phyloP scores from a whole-genome alignment of 164 flowering plant species.

The Vitis amurensis region DNA sequence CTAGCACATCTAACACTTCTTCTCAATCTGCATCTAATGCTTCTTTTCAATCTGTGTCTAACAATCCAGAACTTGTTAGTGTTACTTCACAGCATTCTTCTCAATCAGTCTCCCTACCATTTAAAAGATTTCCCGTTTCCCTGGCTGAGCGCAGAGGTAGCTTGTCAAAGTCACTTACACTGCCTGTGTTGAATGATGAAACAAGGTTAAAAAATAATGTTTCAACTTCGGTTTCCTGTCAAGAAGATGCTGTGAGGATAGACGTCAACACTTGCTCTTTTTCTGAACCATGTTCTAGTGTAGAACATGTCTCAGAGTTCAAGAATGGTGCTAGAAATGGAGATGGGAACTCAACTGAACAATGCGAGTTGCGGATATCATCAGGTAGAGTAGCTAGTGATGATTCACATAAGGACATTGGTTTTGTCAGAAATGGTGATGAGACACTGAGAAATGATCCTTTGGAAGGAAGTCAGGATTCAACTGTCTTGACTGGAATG shows the following conservation, averaged over 20 bases:
- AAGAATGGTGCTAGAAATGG: conserved; percentile 13
- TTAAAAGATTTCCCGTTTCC: conserved; percentile 43
- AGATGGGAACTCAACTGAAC: conserved; percentile 18
- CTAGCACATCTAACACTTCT: conserved; percentile 33
- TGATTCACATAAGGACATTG: conserved; percentile 14
- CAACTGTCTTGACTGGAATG: conserved; percentile 11
- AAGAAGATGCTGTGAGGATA: conserved; percentile 17
- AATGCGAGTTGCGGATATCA: conserved; percentile 12
- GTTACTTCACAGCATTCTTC: conserved; percentile 24
- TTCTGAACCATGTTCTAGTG: conserved; percentile 7
- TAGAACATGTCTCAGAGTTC: conserved; percentile 22
- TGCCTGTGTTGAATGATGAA: conserved; percentile 39
- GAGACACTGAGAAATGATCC: conserved; percentile 10
- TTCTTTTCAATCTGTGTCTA: conserved; percentile 17
- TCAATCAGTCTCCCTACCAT: conserved; percentile 23
- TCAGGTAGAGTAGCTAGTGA: conserved; percentile 13
- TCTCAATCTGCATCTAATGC: conserved; percentile 8
- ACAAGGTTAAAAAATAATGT: conserved; percentile 16
- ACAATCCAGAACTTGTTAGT: conserved; percentile 19
- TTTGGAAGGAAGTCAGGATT: conserved; percentile 6
- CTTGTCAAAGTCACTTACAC: conserved; percentile 53
- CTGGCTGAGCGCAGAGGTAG: conserved; percentile 79
- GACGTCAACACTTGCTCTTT: conserved; percentile 17
- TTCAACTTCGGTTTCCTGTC: conserved; percentile 14
- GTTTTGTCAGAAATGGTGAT: conserved; percentile 10